Evolutionary conservation across 768 basidiomycete genomes (phyloP).

Genomic region (Scleroderma citrinum): DNA sequence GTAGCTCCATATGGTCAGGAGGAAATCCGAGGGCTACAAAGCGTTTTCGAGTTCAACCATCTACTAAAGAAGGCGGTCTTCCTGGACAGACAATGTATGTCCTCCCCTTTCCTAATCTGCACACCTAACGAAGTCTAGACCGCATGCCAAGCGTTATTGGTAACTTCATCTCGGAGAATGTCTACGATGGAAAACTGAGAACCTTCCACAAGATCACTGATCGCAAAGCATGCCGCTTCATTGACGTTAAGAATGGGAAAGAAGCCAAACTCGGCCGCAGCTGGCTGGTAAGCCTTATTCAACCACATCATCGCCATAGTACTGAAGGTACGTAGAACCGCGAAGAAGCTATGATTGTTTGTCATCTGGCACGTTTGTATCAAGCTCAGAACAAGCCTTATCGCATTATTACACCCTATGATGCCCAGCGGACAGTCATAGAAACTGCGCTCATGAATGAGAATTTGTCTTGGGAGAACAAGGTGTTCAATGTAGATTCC

Average conservation of each 20-base stretch:
- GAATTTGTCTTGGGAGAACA: conserved; percentile 53
- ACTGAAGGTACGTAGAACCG: conserved; percentile 44
- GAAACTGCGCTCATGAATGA: conserved; percentile 46
- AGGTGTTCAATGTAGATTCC: conserved; percentile 69
- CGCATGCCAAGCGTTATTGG: conserved; percentile 80
- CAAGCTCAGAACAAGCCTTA: conserved; percentile 41
- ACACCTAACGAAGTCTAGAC: conserved; percentile 38
- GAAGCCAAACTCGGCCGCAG: conserved; percentile 11
- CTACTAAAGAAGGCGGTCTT: conserved; percentile 43
- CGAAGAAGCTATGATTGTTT: conserved; percentile 45
- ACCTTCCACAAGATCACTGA: conserved; percentile 47
- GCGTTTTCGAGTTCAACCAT: conserved; percentile 70
- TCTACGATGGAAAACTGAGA: conserved; percentile 55
- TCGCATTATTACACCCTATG: conserved; percentile 76
- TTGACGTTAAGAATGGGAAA: conserved; percentile 33
- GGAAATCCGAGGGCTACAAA: conserved; percentile 53
- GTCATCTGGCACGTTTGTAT: conserved; percentile 49
- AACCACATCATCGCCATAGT: background rate
- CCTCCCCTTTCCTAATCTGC: no score
- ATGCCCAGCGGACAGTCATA: conserved; percentile 55
- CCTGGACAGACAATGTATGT: conserved; percentile 65
- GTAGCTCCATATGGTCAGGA: conserved; percentile 79
- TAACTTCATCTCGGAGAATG: conserved; percentile 54
- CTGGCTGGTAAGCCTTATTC: background rate
- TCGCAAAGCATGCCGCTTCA: conserved; percentile 28